These are phyloP conservation scores for Quercus suber DNA, from an alignment of 306 rosid species.

Conservation along the genomic window DNA sequence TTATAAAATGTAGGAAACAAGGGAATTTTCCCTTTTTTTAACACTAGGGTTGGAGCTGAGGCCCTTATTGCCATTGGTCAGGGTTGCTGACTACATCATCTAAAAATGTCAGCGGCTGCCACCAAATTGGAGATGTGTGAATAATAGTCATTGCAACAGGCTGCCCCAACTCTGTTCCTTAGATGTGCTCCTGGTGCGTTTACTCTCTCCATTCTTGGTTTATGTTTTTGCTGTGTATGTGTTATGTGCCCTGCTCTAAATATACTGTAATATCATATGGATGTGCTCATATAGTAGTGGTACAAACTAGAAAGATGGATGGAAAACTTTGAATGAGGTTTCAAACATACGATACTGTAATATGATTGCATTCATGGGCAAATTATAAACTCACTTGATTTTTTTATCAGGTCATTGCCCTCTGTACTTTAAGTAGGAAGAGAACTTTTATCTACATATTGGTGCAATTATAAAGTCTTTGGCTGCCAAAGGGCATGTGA, in stretches of 20 bases:
- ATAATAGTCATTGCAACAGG: slow-evolving; percentile 88
- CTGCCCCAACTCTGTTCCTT: slow-evolving; percentile 65
- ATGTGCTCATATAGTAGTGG: not conserved
- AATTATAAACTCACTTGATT: not conserved
- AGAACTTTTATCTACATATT: not conserved
- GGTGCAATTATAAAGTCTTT: not conserved
- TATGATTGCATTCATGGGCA: not conserved
- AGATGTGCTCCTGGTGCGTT: slow-evolving; percentile 82
- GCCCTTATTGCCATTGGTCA: slow-evolving; percentile 76
- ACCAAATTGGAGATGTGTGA: slow-evolving; percentile 84
- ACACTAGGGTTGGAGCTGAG: slow-evolving; percentile 77
- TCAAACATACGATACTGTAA: not conserved
- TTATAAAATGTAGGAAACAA: not conserved
- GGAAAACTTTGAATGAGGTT: not conserved
- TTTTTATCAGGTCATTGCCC: not conserved
- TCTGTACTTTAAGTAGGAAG: not conserved
- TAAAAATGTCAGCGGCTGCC: slow-evolving; percentile 96
- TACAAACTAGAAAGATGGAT: not conserved
- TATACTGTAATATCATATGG: not conserved
- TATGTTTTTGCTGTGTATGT: not conserved
- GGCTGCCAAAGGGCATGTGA: not conserved
- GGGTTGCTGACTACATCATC: slow-evolving; percentile 68
- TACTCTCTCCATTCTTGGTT: not conserved
- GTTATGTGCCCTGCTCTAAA: not conserved
- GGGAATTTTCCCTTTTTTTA: not conserved